phyloP scores from a whole-genome alignment of 805 yeast genomes.

The Cyberlindnera saturnus region DNA sequence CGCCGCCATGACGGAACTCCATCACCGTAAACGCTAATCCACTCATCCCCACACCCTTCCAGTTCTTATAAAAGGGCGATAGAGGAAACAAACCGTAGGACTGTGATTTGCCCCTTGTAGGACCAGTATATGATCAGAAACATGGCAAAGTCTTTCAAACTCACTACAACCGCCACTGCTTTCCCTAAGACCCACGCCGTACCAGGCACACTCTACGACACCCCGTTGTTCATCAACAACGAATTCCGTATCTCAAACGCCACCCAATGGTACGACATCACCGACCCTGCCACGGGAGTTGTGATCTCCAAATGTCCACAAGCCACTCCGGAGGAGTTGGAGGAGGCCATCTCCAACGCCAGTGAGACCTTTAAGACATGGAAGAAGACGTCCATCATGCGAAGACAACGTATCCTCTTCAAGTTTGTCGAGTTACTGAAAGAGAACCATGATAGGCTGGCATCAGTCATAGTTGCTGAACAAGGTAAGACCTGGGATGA shows the following conservation, averaged over 20 bases:
- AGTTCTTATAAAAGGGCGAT: too few relatives aligned
- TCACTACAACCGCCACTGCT: constrained; percentile 28
- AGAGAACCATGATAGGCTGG: constrained; percentile 62
- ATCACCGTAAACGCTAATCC: too few relatives aligned
- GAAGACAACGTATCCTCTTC: constrained; percentile 60
- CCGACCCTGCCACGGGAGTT: constrained; percentile 67
- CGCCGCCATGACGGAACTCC: not conserved
- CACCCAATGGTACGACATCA: constrained; percentile 55
- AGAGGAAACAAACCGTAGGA: too few relatives aligned
- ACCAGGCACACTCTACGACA: constrained; percentile 36
- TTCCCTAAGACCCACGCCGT: constrained; percentile 38
- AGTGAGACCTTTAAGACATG: constrained; percentile 46
- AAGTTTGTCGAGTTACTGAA: constrained; percentile 60
- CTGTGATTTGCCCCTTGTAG: too few relatives aligned
- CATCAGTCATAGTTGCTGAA: constrained; percentile 58
- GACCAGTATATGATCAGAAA: not conserved
- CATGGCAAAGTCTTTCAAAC: constrained; percentile 6
- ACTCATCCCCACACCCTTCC: too few relatives aligned
- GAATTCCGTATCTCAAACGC: constrained; percentile 40
- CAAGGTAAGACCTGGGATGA: constrained; percentile 75
- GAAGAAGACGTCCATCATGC: constrained; percentile 34
- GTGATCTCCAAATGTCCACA: constrained; percentile 67
- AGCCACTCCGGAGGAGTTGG: constrained; percentile 55
- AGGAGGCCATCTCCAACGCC: constrained; percentile 58
- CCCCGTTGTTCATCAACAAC: constrained; percentile 45